Base-by-base conservation (phyloP, 176 grass and related monocot species). In the Urochloa ruziziensis region DNA sequence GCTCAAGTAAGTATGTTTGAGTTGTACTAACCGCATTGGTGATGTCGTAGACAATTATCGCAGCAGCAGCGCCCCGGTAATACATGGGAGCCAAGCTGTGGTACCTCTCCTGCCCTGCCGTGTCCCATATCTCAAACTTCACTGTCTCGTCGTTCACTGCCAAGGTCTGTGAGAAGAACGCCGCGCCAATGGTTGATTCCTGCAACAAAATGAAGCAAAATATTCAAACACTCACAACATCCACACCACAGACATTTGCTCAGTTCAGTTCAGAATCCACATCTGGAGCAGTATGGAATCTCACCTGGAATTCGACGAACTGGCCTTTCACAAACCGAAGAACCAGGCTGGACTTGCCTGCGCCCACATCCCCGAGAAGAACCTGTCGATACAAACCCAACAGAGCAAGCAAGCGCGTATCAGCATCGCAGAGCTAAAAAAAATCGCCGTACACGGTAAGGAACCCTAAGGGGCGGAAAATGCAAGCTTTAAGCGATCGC, bases 111-210 rank as follows among this genome's bases (percentile, higher is more conserved):
- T 98, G 95, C 54, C 95, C 95, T 21, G 95, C 95, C 0, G 92
- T 98, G 61, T 98, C 95, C 95, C 95, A 98, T 67, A 98, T 98
- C 84, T 98, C 95, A 32, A 98, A 93, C 88, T 98, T 98, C 18
- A 98, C 90, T 0, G 92, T 95, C 43, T 90, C 86, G 1, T 95
- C 92, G 40, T 78, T 91, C 16, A 98, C 81, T 0, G 95, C 92
- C 61, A 98, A 76, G 35, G 92, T 95, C 81, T 98, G 95, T 7
- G 92, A 93, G 87, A 98, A 98, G 88, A 95, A 98, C 17, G 95
- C 95, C 1, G 95, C 95, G 0, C 95, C 95, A 37, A 98, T 98
- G 40, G 95, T 95, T 0, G 95, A 98, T 43, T 98, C 95, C 91
- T 98, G 83, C 65, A 75, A 53, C 10, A 23, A 76, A 62, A 39